A percentile compares a stretch with the other conserved stretches of the same genome.
phyloP scores from a whole-genome alignment of 169 alveolate species.

The Plasmodium falciparum region DNA sequence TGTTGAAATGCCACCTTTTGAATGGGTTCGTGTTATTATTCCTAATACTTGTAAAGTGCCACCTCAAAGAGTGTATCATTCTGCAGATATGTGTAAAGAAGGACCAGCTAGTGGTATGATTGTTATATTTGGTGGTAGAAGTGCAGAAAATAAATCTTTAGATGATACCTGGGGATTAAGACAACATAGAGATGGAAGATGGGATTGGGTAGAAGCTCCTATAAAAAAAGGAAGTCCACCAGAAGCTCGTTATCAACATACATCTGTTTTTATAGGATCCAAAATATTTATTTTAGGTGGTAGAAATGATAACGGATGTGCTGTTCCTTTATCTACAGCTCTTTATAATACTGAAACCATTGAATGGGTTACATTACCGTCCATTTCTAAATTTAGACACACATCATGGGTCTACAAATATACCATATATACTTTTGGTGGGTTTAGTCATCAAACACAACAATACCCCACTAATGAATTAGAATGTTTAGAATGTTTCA shows the following conservation, averaged over 20 bases:
- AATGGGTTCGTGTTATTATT: slow-evolving; percentile 94
- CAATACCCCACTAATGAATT: slow-evolving; percentile 93
- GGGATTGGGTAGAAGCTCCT: slow-evolving; percentile 99
- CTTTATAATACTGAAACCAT: slow-evolving; percentile 96
- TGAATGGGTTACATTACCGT: slow-evolving; percentile 95
- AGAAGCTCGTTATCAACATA: slow-evolving; percentile 94
- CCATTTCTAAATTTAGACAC: slow-evolving; percentile 95
- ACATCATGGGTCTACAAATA: slow-evolving; percentile 93
- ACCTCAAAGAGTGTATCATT: slow-evolving; percentile 94
- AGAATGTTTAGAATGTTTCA: slow-evolving; percentile 84
- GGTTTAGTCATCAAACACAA: slow-evolving; percentile 96
- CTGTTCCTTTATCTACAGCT: slow-evolving; percentile 91
- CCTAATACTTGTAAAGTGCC: slow-evolving; percentile 91
- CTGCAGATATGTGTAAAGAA: slow-evolving; percentile 91
- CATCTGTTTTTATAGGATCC: slow-evolving; percentile 91
- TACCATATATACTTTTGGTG: slow-evolving; percentile 94
- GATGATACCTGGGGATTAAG: slow-evolving; percentile 99
- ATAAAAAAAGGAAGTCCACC: slow-evolving; percentile 91
- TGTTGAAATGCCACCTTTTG: slow-evolving; percentile 97
- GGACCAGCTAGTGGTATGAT: slow-evolving; percentile 99
- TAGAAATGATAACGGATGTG: slow-evolving; percentile 93
- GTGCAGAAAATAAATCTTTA: slow-evolving; percentile 94
- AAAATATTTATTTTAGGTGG: slow-evolving; percentile 97
- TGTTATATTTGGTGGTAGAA: slow-evolving; percentile 99
- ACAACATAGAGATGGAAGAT: slow-evolving; percentile 99